Conservation (phyloP, 1,284 basidiomycete genomes). For the Pseudozyma flocculosa region DNA sequence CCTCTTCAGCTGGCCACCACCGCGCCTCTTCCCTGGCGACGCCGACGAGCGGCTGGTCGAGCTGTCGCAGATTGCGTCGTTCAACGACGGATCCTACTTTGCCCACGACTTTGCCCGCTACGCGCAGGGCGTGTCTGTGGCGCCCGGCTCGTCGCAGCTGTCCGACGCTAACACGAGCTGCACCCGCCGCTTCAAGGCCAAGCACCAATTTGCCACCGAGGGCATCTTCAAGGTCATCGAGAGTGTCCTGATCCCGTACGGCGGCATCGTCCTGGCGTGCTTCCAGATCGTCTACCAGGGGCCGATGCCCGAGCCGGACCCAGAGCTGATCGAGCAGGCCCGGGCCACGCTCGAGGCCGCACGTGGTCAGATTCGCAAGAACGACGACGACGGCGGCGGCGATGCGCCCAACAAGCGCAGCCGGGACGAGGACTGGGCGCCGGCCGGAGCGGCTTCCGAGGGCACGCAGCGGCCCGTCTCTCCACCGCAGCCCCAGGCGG, state of each 20-base stretch:
- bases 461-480: too few species aligned
- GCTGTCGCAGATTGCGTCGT: conserved; percentile 14
- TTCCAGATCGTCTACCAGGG: conserved; percentile 59
- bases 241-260: conserved; percentile 91
- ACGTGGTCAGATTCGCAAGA: conserved; percentile 12
- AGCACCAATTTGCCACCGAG: conserved; percentile 68
- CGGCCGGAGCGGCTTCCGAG: too few species aligned
- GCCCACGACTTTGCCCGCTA: conserved; percentile 80
- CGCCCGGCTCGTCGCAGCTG: conserved; percentile 48
- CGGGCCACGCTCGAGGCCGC: conserved; percentile 6
- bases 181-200: conserved; percentile 83
- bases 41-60: conserved; percentile 6
- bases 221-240: conserved; percentile 69
- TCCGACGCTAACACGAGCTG: conserved; percentile 85
- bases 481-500: too few species aligned
- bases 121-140: conserved; percentile 69
- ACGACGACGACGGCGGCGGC: conserved; percentile 7
- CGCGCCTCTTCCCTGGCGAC: conserved; percentile 31
- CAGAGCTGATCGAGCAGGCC: conserved; percentile 18
- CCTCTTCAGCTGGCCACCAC: conserved; percentile 82
- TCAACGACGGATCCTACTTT: conserved; percentile 66
- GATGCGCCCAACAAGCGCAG: not conserved
- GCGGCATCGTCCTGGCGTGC: conserved; percentile 64
- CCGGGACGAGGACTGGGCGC: not conserved
- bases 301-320: conserved; percentile 22